phyloP scores from a whole-genome alignment of 2,329 filamentous ascomycete species.

The Phoma herbarum region DNA sequence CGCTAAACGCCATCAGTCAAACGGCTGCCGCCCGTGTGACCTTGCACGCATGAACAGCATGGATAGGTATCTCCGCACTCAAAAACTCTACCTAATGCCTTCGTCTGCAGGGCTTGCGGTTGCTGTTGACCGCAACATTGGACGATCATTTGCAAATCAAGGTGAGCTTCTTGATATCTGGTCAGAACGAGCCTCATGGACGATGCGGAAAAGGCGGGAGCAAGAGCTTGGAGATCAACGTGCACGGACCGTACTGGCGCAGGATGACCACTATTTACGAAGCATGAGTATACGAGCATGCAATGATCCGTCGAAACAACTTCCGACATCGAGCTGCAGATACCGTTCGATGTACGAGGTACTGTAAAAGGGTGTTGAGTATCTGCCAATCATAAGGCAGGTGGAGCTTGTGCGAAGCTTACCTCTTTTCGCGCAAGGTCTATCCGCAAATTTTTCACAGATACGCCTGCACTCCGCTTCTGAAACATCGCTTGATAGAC shows the following conservation, averaged over 20 bases:
- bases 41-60: constrained; percentile 11
- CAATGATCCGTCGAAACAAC: not conserved
- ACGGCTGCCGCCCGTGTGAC: constrained; percentile 13
- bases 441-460: constrained; percentile 7
- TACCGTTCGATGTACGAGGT: not conserved
- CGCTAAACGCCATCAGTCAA: constrained; percentile 18
- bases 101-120: no score
- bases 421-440: constrained; percentile 5
- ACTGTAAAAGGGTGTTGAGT: not conserved
- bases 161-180: no score
- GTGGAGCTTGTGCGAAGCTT: not conserved
- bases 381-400: not conserved
- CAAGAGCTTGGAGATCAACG: not conserved
- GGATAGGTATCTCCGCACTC: constrained; percentile 1
- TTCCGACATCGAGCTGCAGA: not conserved
- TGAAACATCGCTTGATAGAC: not conserved
- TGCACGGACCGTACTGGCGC: constrained; percentile 1
- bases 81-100: no score
- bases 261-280: constrained; percentile 12
- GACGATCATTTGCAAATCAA: no score
- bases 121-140: no score
- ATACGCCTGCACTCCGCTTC: constrained; percentile 1
- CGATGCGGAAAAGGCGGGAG: not conserved
- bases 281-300: constrained; percentile 9
- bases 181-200: not conserved